Base-by-base conservation (phyloP, 257 asterid species). In the Solanum peruvianum region DNA sequence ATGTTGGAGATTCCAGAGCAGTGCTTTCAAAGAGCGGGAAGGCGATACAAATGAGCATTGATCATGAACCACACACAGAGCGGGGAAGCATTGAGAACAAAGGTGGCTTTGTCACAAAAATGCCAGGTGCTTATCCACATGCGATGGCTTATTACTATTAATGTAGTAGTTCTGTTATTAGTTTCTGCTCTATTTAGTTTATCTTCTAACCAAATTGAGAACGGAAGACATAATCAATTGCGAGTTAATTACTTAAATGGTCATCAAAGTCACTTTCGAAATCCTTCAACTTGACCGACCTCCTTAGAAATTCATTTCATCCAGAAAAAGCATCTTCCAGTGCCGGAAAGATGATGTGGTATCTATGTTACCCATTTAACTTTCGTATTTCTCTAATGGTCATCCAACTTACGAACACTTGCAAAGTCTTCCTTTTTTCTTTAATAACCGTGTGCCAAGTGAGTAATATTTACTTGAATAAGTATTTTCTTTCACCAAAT, bases 21-120 rank as follows among this genome's bases (percentile, higher is more conserved):
- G 96, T 95, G 73, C 93, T 95, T 87, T 96, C 98, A 39, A 91
- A 90, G 91, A 89, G 91, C 86, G 99, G 99, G n/a, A 93, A 94
- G 71, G 99, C 98, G 9, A 88, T 93, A 85, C 98, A 95, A 87
- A 88, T 96, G 97, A 90, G 92, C 4, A 83, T 95, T n/a, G 99
- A 96, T 89, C 99, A 96, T 15, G 99, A 96, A 87, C 99, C 99
- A 62, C 93, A 95, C 87, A 93, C 94, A 0, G 99, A 96, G 88
- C 92, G 99, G 7, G 94, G 92, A 23, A 92, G 94, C 90, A 96
- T 96, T 83, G 98, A 95, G 88, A 87, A 94, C 88, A 89, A 91
- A 91, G 99, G 99, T 35, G 99, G 99, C 70, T 96, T 96, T 85
- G 99, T 96, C 90, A 93, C 99, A 20, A 96, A 95, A 91, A 92